A percentile compares a stretch with the other conserved stretches of the same genome.
Conservation (phyloP, 495 filamentous ascomycete genomes). For the Neurospora africana region DNA sequence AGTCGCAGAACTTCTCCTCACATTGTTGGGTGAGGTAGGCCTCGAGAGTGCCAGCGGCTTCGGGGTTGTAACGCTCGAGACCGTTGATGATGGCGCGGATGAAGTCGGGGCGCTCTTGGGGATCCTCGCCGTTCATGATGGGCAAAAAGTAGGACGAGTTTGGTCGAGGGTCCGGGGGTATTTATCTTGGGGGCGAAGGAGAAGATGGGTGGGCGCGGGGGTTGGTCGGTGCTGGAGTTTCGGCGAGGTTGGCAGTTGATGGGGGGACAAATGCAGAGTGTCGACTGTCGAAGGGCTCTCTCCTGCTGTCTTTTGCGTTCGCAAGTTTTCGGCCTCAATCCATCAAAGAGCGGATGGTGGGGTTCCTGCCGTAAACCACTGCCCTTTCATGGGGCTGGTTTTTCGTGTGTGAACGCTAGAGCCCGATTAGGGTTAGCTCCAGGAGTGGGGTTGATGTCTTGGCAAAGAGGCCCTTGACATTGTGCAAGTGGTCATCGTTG, state of each 20-base stretch:
- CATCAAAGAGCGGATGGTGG: background rate
- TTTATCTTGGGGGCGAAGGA: background rate
- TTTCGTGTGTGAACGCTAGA: conserved; percentile 5
- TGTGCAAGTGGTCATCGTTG: background rate
- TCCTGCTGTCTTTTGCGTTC: background rate
- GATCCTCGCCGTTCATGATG: conserved; percentile 47
- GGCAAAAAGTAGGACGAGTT: conserved; percentile 16
- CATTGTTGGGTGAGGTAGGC: conserved; percentile 92
- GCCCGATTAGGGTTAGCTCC: background rate
- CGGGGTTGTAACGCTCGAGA: conserved; percentile 96
- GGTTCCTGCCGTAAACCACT: background rate
- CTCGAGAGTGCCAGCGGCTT: conserved; percentile 88
- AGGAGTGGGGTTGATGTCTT: background rate
- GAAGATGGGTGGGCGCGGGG: conserved; percentile 3
- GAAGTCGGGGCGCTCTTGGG: conserved; percentile 65
- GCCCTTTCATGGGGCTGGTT: background rate
- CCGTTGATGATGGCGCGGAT: conserved; percentile 88
- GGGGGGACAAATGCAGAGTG: background rate
- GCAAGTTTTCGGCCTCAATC: background rate
- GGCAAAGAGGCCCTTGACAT: background rate
- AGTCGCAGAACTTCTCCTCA: conserved; percentile 86
- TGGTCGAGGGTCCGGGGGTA: conserved; percentile 5
- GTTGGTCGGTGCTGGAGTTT: conserved; percentile 1
- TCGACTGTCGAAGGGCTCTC: background rate
- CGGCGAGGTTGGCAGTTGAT: conserved; percentile 1